Evolutionary conservation across 192 early-diverging fungal genomes (phyloP).

Genomic region (Phlyctochytrium arcticum): DNA sequence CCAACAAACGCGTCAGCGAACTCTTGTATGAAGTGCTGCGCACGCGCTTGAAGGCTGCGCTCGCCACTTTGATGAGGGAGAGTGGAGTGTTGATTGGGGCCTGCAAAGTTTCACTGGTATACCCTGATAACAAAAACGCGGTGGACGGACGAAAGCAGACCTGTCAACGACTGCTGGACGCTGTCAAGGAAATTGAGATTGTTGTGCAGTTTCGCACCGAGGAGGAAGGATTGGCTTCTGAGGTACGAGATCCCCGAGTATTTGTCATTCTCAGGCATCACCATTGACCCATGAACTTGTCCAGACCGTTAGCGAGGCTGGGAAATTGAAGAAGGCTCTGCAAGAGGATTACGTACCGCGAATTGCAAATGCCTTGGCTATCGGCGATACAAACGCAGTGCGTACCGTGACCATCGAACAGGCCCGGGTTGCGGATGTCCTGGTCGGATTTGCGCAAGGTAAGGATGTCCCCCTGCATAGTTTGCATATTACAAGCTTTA

Average conservation of each 20-base stretch:
- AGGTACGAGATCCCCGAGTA: constrained; percentile 6
- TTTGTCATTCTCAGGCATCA: not conserved
- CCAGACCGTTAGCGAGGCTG: constrained; percentile 11
- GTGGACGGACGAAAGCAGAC: not conserved
- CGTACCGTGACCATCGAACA: constrained; percentile 18
- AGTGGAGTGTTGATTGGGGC: constrained; percentile 34
- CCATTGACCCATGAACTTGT: too few relatives aligned
- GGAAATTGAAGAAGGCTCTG: constrained; percentile 9
- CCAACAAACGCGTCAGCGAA: constrained; percentile 34
- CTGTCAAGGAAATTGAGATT: constrained; percentile 29
- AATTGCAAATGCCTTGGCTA: constrained; percentile 6
- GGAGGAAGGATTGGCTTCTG: constrained; percentile 25
- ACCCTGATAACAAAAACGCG: constrained; percentile 5
- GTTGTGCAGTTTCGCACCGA: constrained; percentile 34
- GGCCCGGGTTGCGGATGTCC: not conserved
- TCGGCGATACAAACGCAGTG: constrained; percentile 1
- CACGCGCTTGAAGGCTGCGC: constrained; percentile 27
- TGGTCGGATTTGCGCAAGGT: constrained; percentile 21
- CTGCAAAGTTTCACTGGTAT: constrained; percentile 23
- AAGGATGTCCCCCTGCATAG: too few relatives aligned
- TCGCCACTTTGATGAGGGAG: constrained; percentile 21
- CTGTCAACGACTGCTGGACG: constrained; percentile 17
- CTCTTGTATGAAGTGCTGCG: constrained; percentile 30
- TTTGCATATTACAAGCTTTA: too few relatives aligned
- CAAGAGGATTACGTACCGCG: constrained; percentile 5